phyloP scores from a whole-genome alignment of 176 grass and related monocot species.

The Juncus effusus region DNA sequence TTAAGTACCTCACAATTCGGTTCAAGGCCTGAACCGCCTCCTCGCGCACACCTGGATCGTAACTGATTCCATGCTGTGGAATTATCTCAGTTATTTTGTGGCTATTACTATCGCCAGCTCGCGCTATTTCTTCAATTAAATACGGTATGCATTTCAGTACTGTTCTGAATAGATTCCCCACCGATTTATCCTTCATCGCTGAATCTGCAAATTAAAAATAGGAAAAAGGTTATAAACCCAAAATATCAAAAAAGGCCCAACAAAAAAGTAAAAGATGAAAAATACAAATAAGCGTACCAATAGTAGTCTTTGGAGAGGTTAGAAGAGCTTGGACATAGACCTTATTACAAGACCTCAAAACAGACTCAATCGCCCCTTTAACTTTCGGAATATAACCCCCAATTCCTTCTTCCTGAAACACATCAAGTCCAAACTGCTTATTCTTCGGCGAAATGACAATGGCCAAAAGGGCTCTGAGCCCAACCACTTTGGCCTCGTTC shows the following conservation, averaged over 20 bases:
- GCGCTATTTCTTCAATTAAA: conserved; percentile 90
- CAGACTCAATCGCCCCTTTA: conserved; percentile 89
- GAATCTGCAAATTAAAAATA: conserved; percentile 46
- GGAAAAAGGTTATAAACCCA: background rate
- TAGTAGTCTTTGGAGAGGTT: conserved; percentile 80
- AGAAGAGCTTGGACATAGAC: conserved; percentile 83
- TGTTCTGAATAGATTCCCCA: conserved; percentile 86
- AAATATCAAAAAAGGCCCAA: too few relatives aligned
- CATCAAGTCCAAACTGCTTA: conserved; percentile 68
- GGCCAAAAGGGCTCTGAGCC: conserved; percentile 80
- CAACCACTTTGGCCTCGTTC: conserved; percentile 97
- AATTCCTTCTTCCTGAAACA: conserved; percentile 65
- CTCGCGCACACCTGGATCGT: conserved; percentile 92
- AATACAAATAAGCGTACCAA: conserved; percentile 45
- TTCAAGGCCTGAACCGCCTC: conserved; percentile 94
- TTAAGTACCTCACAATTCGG: conserved; percentile 50
- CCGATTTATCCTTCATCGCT: conserved; percentile 93
- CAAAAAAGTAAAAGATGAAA: conserved; percentile 13
- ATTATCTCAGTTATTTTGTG: conserved; percentile 95
- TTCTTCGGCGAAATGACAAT: conserved; percentile 90
- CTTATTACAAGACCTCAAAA: conserved; percentile 91
- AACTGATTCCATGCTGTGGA: conserved; percentile 95
- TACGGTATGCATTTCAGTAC: conserved; percentile 97
- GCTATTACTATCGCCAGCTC: conserved; percentile 37
- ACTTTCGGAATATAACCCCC: conserved; percentile 86